These are phyloP conservation scores for Kuraishia piskuri DNA, from an alignment of 805 yeast species.

Conservation along the genomic window DNA sequence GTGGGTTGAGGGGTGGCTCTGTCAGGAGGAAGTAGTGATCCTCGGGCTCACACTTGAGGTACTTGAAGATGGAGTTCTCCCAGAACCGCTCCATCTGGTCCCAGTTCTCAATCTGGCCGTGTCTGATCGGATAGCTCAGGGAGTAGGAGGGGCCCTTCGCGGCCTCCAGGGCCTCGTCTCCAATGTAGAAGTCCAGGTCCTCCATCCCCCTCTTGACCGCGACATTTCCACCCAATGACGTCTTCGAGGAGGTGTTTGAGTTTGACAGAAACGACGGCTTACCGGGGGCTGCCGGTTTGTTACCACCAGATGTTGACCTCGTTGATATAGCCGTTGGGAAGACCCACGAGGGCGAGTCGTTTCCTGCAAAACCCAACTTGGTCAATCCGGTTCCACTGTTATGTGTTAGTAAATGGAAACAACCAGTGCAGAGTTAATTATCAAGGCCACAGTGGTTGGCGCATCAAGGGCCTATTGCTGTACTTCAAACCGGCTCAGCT, in stretches of 20 bases:
- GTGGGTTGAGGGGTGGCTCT: conserved; percentile 99
- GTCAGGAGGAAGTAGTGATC: conserved; percentile 94
- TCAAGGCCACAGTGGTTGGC: too few species aligned
- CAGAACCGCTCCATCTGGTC: conserved; percentile 99
- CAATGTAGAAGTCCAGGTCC: conserved; percentile 89
- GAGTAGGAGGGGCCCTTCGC: conserved; percentile 89
- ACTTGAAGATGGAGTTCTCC: conserved; percentile 96
- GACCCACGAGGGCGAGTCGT: conserved; percentile 94
- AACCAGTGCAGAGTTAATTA: too few species aligned
- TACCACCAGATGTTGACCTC: conserved; percentile 31
- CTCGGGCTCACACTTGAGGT: conserved; percentile 96
- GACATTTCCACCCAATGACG: conserved; percentile 31
- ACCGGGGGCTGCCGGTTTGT: conserved; percentile 32
- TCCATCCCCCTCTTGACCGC: conserved; percentile 81
- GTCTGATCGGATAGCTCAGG: conserved; percentile 86
- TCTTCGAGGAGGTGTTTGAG: conserved; percentile 11
- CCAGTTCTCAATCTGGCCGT: conserved; percentile 98
- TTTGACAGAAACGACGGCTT: conserved; percentile 36
- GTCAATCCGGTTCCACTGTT: conserved; percentile 95
- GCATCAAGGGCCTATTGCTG: too few species aligned
- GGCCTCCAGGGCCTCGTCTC: conserved; percentile 89
- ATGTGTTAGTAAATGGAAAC: conserved; percentile 2
- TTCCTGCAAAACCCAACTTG: conserved; percentile 96
- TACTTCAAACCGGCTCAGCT: too few species aligned
- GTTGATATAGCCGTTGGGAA: conserved; percentile 97